phyloP scores from a whole-genome alignment of 1,284 basidiomycete genomes.

The Sanghuangporus sanghuang region DNA sequence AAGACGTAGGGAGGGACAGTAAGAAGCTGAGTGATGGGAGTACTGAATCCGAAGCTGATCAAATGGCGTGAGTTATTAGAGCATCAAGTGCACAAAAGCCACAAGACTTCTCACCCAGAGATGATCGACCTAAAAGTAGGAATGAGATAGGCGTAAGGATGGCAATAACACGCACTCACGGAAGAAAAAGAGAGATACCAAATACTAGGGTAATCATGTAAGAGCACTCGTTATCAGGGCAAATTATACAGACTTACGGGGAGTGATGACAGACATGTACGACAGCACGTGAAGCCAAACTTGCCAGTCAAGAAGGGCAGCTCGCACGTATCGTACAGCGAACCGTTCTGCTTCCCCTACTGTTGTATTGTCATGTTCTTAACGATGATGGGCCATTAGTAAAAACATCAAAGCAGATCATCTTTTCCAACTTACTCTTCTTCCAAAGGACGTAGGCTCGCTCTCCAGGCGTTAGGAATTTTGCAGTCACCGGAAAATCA shows the following conservation, averaged over 20 bases:
- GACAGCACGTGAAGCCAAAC: conserved; percentile 53
- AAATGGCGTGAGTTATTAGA: neutral
- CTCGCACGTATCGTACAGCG: conserved; percentile 44
- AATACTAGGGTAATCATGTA: conserved; percentile 29
- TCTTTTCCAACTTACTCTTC: conserved; percentile 39
- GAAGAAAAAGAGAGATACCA: conserved; percentile 62
- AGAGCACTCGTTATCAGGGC: neutral
- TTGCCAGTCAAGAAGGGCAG: conserved; percentile 63
- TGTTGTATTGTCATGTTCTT: conserved; percentile 59
- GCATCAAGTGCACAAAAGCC: neutral
- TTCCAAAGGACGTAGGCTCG: conserved; percentile 53
- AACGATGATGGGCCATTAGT: conserved; percentile 35
- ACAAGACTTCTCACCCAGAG: conserved; percentile 32
- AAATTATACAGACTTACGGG: conserved; percentile 38
- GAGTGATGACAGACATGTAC: conserved; percentile 54
- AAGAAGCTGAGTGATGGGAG: conserved; percentile 57
- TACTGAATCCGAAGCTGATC: conserved; percentile 49
- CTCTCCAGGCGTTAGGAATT: conserved; percentile 48
- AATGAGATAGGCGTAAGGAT: neutral
- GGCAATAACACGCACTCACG: conserved; percentile 36
- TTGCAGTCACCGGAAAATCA: conserved; percentile 53
- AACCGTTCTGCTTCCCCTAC: conserved; percentile 65
- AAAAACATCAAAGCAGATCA: conserved; percentile 28
- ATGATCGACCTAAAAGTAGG: conserved; percentile 53
- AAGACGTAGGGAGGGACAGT: conserved; percentile 66